These are phyloP conservation scores for Pugionium cornutum DNA, from an alignment of 345 rosid species.

Conservation along the genomic window DNA sequence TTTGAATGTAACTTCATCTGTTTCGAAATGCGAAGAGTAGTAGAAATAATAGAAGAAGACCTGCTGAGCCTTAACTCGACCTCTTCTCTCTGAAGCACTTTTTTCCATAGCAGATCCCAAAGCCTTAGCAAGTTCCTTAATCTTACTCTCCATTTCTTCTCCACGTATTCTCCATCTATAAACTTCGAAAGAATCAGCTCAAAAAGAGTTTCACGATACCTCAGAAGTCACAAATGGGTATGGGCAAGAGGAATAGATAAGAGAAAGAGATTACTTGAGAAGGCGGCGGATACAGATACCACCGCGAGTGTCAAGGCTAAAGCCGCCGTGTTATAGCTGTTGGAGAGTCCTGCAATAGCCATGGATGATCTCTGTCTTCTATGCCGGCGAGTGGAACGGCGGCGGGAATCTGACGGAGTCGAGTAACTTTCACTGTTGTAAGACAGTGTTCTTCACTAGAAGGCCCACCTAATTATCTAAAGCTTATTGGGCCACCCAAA, in stretches of 20 bases:
- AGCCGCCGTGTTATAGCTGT: constrained; percentile 27
- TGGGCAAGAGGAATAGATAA: not conserved
- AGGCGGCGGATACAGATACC: constrained; percentile 30
- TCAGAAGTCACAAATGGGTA: not conserved
- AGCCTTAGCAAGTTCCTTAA: constrained; percentile 57
- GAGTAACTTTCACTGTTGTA: not conserved
- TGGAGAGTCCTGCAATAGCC: constrained; percentile 27
- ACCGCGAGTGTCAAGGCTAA: constrained; percentile 30
- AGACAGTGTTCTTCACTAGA: not conserved
- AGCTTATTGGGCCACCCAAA: not conserved
- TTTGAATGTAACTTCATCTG: not conserved
- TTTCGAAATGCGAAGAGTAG: not conserved
- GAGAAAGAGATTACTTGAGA: constrained; percentile 33
- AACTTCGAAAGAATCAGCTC: constrained; percentile 44
- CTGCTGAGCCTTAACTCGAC: constrained; percentile 88
- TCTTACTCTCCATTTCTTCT: constrained; percentile 41
- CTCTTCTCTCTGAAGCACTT: constrained; percentile 83
- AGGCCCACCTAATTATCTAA: constrained; percentile 10
- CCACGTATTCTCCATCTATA: constrained; percentile 51
- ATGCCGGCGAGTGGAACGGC: constrained; percentile 32
- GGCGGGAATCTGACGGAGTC: constrained; percentile 21
- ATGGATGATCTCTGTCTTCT: constrained; percentile 14
- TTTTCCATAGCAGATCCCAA: constrained; percentile 60
- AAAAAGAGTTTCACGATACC: constrained; percentile 3
- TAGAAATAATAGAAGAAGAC: constrained; percentile 37